Evolutionary conservation across 23 red algal species (phyloP), one percentile per base, ranked within the genome.

Genomic region (Cyanidioschyzon merolae): DNA sequence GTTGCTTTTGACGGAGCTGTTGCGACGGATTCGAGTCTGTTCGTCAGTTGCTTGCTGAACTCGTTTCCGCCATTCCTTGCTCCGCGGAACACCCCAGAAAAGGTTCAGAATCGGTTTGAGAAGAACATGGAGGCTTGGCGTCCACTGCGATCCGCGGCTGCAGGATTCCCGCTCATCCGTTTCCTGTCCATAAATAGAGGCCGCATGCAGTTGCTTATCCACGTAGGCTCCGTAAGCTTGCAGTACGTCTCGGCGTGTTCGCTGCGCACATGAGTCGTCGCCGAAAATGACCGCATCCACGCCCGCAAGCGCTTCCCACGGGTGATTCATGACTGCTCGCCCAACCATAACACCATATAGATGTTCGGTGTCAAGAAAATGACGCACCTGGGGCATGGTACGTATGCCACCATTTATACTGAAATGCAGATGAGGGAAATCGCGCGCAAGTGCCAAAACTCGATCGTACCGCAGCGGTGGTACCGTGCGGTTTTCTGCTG

Each of bases 281-380:
- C 76, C 75, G 74, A 88, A 98, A 21, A 98, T 27, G 1, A 38
- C 16, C n/a, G 35, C 40, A 67, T 98, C 94, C 2, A 98, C 88
- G 37, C 83, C 84, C 27, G 67, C 77, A 0, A 98, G 81, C 51
- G 78, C 79, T 15, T 89, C 74, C 94, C 94, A 98, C 35, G 89
- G 88, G 16, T 40, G 58, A 58, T 91, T 45, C 94, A 89, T 87
- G 24, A 89, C 88, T 27, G 79, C 88, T 16, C 94, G 82, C 1
- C 94, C 94, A 24, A 98, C 31, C 94, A 98, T 98, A 2, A 91
- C 94, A 34, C 94, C 94, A 50, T 91, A 57, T 45, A 38, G 27
- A 2, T n/a, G 50, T 34, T 68, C 86, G 68, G 34, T 37, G 50
- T 76, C 79, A 36, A 98, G 82, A 27, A 87, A 83, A 21, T 81